Base-by-base conservation (phyloP, 2,329 filamentous ascomycete species). In the Colletotrichum chrysophilum region DNA sequence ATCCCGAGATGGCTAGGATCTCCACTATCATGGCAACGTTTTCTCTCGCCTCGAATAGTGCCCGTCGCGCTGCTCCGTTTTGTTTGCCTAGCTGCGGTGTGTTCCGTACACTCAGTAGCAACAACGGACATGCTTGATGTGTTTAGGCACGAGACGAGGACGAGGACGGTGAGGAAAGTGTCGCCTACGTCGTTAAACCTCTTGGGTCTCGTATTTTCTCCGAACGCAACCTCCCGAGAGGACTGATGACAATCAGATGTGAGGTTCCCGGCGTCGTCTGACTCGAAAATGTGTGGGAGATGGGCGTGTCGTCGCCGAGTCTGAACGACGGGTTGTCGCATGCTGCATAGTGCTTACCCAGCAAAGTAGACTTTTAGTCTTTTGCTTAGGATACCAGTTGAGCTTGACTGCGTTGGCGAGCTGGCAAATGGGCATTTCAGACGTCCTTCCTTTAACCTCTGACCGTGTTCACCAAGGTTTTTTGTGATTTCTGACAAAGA, bases 401-500 rank as follows among this genome's bases (percentile, higher is more conserved):
- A 28, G 34, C 62, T 32, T 18, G 26, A 69, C 16, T 24, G 24
- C 24, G 38, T 21, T 26, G n/a, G 26, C 30, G 48, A 68, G 8
- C 32, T 34, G 66, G 38, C 66, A 68, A 68, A 68, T 60, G 32
- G 36, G n/a, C 32, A 68, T 38, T 28, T 55, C n/a, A 16, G 18
- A 16, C 21, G n/a, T 10, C 24, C 30, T 18, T 52, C 38, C 32
- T 10, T 71, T n/a, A 61, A 48, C 60, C 56, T 74, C 36, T 67
- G 55, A 36, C 52, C 32, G 61, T 61, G 61, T 60, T 26, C 48
- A 32, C 52, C 36, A 61, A 55, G 38, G 55, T 61, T 72, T 65
- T 75, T 72, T 72, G 72, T 75, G 72, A 75, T 62, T 62, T 75
- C 72, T 72, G 72, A 75, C 72, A 75, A 75, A 75, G 72, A 72